A percentile compares a stretch with the other conserved stretches of the same genome.
phyloP scores from a whole-genome alignment of 169 alveolate species.

The Babesia ovata region DNA sequence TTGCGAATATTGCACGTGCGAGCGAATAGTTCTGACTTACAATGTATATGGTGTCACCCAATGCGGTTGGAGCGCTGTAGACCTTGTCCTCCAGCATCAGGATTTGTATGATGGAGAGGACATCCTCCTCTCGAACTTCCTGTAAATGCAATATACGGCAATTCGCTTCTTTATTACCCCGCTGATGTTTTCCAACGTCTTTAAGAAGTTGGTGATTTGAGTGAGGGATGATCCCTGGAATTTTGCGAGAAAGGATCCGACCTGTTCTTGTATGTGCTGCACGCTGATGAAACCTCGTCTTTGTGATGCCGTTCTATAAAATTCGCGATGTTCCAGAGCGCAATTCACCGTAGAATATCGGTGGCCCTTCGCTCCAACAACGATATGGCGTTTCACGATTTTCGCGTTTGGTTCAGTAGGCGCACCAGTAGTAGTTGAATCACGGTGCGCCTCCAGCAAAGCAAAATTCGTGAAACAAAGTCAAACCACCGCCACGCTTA shows the following conservation, averaged over 20 bases:
- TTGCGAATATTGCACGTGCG: neutral
- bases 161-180: constrained; percentile 27
- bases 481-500: constrained; percentile 14
- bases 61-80: constrained; percentile 52
- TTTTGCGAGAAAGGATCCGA: constrained; percentile 62
- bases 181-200: constrained; percentile 48
- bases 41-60: constrained; percentile 49
- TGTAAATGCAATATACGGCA: neutral
- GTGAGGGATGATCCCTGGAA: constrained; percentile 68
- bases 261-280: constrained; percentile 64
- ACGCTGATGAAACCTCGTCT: neutral
- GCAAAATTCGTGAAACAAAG: constrained; percentile 4
- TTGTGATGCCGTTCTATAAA: neutral
- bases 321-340: too few relatives aligned
- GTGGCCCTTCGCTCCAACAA: too few relatives aligned
- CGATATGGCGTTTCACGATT: too few relatives aligned
- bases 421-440: constrained; percentile 30
- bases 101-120: constrained; percentile 42
- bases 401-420: too few relatives aligned
- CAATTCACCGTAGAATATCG: too few relatives aligned
- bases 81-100: constrained; percentile 65
- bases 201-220: constrained; percentile 69
- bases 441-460: constrained; percentile 60
- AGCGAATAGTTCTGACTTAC: constrained; percentile 24
- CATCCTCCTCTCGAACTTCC: constrained; percentile 65